Evolutionary conservation across 805 yeast genomes (phyloP).

Genomic region (Metschnikowia lochheadii): DNA sequence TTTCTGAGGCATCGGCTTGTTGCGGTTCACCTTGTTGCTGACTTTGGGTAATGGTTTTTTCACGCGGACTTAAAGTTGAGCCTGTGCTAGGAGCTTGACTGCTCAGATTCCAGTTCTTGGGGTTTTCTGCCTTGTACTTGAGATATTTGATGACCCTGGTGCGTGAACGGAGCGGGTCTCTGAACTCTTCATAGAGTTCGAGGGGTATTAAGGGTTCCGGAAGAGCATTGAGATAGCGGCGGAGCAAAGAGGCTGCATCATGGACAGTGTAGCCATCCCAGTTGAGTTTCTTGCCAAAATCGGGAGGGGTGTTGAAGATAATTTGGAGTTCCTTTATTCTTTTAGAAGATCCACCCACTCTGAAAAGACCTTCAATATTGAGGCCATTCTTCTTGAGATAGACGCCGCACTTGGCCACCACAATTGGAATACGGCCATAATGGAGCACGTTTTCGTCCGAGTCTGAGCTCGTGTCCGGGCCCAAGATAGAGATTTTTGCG

Average conservation of each 20-base stretch:
- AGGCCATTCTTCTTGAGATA: constrained; percentile 74
- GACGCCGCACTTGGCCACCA: constrained; percentile 94
- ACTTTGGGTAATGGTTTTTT: not conserved
- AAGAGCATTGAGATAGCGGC: constrained; percentile 80
- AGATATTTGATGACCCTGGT: constrained; percentile 65
- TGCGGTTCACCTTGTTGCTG: not conserved
- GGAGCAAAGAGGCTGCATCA: constrained; percentile 88
- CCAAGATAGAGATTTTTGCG: constrained; percentile 66
- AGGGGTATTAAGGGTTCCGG: constrained; percentile 92
- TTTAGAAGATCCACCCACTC: constrained; percentile 88
- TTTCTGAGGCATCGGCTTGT: not conserved
- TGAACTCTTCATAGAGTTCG: constrained; percentile 66
- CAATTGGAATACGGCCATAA: constrained; percentile 86
- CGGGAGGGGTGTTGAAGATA: constrained; percentile 81
- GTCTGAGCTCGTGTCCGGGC: constrained; percentile 28
- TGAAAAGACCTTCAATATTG: constrained; percentile 83
- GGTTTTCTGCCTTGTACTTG: constrained; percentile 51
- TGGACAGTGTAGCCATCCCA: constrained; percentile 97
- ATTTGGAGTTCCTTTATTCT: constrained; percentile 83
- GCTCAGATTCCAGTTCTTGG: constrained; percentile 14
- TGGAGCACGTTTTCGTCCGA: constrained; percentile 58
- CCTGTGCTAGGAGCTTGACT: not conserved
- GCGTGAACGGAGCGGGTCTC: constrained; percentile 66
- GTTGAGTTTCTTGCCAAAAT: constrained; percentile 77
- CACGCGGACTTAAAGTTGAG: not conserved